These are phyloP conservation scores for Polyplosphaeria fusca DNA, from an alignment of 495 filamentous ascomycete species.

Conservation along the genomic window DNA sequence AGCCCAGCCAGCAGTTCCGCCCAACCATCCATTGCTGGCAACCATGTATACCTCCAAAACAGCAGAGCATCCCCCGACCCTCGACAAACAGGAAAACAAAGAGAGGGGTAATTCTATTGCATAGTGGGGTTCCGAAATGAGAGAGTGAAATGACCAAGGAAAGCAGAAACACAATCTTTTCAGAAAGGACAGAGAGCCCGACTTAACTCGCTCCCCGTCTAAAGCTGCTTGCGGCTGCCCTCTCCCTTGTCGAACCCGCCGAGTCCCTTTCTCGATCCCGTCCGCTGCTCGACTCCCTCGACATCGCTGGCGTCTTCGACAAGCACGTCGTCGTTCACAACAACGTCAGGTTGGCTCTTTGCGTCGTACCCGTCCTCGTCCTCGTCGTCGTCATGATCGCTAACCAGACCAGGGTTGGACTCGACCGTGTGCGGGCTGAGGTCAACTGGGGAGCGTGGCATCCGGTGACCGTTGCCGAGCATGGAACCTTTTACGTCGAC, in stretches of 20 bases:
- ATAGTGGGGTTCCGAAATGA: not conserved
- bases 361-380: conserved; percentile 40
- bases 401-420: conserved; percentile 83
- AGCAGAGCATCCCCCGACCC: conserved; percentile 12
- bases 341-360: conserved; percentile 24
- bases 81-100: conserved; percentile 2
- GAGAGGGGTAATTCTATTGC: conserved; percentile 16
- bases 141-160: conserved; percentile 6
- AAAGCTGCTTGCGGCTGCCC: conserved; percentile 28
- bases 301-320: conserved; percentile 35
- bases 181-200: conserved; percentile 18
- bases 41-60: conserved; percentile 17
- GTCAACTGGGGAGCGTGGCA: conserved; percentile 48
- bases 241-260: conserved; percentile 30
- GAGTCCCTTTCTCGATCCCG: conserved; percentile 27
- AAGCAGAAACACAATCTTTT: conserved; percentile 25
- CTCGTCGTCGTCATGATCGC: conserved; percentile 63
- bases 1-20: no score
- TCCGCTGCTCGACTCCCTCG: conserved; percentile 23
- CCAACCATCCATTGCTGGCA: conserved; percentile 27
- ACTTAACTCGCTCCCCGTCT: conserved; percentile 24
- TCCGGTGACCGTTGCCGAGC: conserved; percentile 27
- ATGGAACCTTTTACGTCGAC: conserved; percentile 30
- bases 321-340: conserved; percentile 31
- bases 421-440: conserved; percentile 76